Evolutionary conservation across 306 rosid species (phyloP).

Genomic region (Calophaca sinica): DNA sequence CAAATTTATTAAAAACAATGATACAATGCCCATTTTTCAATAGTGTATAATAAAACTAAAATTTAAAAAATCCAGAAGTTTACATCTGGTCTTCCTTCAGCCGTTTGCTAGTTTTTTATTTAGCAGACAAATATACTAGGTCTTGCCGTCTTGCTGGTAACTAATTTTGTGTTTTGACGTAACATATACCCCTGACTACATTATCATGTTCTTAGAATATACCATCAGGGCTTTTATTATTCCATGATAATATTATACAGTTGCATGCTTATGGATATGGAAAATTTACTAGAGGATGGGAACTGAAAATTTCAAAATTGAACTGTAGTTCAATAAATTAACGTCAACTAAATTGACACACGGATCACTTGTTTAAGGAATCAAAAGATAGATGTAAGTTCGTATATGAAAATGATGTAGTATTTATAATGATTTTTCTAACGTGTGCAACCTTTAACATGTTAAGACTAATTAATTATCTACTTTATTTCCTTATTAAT

Average conservation of each 20-base stretch:
- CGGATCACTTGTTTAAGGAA: too few species aligned
- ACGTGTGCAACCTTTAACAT: too few species aligned
- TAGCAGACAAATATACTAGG: slow-evolving; percentile 19
- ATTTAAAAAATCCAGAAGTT: not conserved
- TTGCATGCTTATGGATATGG: not conserved
- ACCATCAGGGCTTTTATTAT: not conserved
- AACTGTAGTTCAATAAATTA: not conserved
- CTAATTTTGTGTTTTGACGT: slow-evolving; percentile 18
- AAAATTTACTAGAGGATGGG: not conserved
- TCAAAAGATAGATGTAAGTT: too few species aligned
- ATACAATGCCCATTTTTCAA: not conserved
- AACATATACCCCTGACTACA: not conserved
- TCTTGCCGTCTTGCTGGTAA: slow-evolving; percentile 40
- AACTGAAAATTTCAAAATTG: slow-evolving; percentile 10
- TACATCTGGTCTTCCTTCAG: slow-evolving; percentile 8
- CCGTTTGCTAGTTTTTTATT: not conserved
- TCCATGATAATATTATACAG: too few species aligned
- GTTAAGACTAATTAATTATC: too few species aligned
- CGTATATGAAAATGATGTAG: too few species aligned
- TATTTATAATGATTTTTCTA: too few species aligned
- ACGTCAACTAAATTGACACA: too few species aligned
- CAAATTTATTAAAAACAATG: not conserved
- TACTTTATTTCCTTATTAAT: too few species aligned
- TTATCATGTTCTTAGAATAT: too few species aligned
- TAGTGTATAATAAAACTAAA: too few species aligned